These are phyloP conservation scores for Lecanosticta acicola DNA, from an alignment of 2,329 filamentous ascomycete genomes.

Conservation along the genomic window DNA sequence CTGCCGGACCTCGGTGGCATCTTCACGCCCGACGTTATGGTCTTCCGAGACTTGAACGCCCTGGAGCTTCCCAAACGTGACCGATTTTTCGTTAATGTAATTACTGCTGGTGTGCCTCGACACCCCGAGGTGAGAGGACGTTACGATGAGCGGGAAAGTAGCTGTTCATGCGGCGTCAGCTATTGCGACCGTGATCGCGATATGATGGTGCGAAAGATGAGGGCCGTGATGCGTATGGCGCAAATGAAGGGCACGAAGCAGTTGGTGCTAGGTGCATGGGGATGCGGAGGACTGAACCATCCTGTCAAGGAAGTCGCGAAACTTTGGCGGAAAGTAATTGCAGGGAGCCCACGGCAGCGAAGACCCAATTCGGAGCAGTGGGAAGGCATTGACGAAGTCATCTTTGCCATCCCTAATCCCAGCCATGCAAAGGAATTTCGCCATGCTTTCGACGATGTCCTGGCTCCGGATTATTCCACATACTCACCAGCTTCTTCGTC, in stretches of 20 bases:
- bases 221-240: constrained; percentile 51
- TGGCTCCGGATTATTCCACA: constrained; percentile 17
- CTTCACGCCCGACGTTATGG: constrained; percentile 55
- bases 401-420: constrained; percentile 54
- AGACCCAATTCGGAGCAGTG: constrained; percentile 38
- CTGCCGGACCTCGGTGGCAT: constrained; percentile 54
- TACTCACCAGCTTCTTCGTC: constrained; percentile 4
- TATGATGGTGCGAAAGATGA: constrained; percentile 51
- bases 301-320: constrained; percentile 54
- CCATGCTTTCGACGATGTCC: constrained; percentile 27
- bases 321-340: constrained; percentile 47
- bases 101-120: constrained; percentile 54
- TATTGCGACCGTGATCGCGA: constrained; percentile 46
- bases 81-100: constrained; percentile 55
- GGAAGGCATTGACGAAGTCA: constrained; percentile 45
- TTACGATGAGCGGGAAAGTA: constrained; percentile 28
- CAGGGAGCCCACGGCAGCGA: constrained; percentile 28
- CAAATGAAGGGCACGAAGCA: constrained; percentile 42
- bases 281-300: constrained; percentile 60
- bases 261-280: constrained; percentile 59
- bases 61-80: constrained; percentile 43
- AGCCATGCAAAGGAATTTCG: constrained; percentile 51
- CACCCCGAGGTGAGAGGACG: constrained; percentile 48
- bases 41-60: constrained; percentile 46
- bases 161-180: constrained; percentile 37